A percentile compares a stretch with the other conserved stretches of the same genome.
These are phyloP conservation scores for Fusarium tanahbumbuense DNA, from an alignment of 2,329 filamentous ascomycete genomes.

Conservation along the genomic window DNA sequence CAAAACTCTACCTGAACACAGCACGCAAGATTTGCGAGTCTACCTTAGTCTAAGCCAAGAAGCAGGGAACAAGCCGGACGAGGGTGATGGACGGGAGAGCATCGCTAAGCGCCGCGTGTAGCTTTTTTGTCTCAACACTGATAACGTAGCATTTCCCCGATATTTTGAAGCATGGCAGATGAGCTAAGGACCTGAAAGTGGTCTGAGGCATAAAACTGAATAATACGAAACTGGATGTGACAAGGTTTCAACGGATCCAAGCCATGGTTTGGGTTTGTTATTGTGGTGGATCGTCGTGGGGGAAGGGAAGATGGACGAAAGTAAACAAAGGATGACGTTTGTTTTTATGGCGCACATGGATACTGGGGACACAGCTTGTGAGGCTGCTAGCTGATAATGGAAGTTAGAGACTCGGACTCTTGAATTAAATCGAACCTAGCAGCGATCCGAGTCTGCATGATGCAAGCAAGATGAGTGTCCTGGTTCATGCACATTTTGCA, in stretches of 20 bases:
- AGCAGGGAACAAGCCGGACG: conserved; percentile 26
- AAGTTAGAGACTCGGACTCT: background rate
- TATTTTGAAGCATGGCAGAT: conserved; percentile 23
- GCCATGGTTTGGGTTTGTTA: conserved; percentile 22
- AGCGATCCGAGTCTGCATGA: conserved; percentile 17
- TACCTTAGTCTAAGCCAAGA: conserved; percentile 6
- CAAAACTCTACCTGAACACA: conserved; percentile 9
- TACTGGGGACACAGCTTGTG: conserved; percentile 1
- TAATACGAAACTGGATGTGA: conserved; percentile 13
- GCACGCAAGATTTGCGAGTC: conserved; percentile 18
- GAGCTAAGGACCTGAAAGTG: conserved; percentile 5
- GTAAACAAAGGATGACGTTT: conserved; percentile 44
- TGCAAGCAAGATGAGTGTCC: conserved; percentile 24
- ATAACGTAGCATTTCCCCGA: conserved; percentile 27
- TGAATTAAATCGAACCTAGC: conserved; percentile 4
- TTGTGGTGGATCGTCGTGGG: conserved; percentile 36
- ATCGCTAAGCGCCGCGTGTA: conserved; percentile 25
- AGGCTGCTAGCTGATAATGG: background rate
- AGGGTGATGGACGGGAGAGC: conserved; percentile 16
- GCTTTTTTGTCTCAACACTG: conserved; percentile 11
- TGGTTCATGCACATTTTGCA: conserved; percentile 37
- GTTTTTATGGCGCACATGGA: conserved; percentile 36
- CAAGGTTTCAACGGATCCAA: conserved; percentile 32
- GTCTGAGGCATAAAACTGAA: conserved; percentile 16
- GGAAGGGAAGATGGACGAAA: conserved; percentile 23